Percentiles rank a stretch among this genome's conserved stretches.
Evolutionary conservation across 176 grass and related monocot genomes (phyloP).

Genomic region (Chloris gayana): DNA sequence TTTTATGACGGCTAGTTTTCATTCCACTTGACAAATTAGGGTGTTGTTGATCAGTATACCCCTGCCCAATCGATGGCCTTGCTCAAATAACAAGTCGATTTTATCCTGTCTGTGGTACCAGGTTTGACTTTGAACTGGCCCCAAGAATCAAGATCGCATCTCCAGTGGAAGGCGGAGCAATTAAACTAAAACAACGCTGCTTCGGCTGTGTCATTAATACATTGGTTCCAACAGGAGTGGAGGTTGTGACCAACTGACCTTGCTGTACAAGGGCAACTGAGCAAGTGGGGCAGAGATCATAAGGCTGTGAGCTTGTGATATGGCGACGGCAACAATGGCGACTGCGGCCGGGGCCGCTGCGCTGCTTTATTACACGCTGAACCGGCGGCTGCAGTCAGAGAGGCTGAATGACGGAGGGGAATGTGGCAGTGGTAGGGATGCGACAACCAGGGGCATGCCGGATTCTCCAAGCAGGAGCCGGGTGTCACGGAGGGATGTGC

Average conservation of each 20-base stretch:
- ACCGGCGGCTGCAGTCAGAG: conserved; percentile 51
- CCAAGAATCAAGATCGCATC: conserved; percentile 45
- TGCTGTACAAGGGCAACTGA: background rate
- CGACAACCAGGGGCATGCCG: background rate
- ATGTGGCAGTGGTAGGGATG: conserved; percentile 31
- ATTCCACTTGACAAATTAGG: background rate
- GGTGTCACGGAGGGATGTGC: conserved; percentile 70
- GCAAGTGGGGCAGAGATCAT: background rate
- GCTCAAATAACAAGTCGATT: conserved; percentile 18
- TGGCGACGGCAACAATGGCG: conserved; percentile 87
- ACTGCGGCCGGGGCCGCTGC: conserved; percentile 72
- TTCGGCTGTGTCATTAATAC: background rate
- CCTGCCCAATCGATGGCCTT: background rate
- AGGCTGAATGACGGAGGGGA: conserved; percentile 52
- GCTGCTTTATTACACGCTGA: conserved; percentile 78
- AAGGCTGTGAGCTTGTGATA: background rate
- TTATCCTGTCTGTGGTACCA: conserved; percentile 29
- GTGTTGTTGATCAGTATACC: background rate
- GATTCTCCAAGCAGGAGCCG: conserved; percentile 47
- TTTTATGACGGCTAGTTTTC: background rate
- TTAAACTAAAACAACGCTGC: conserved; percentile 15
- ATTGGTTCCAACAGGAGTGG: background rate
- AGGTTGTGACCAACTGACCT: background rate
- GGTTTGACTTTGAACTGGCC: conserved; percentile 46
- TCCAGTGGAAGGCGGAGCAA: background rate